A percentile compares a stretch with the other conserved stretches of the same genome.
phyloP scores from a whole-genome alignment of 345 rosid species.

The Moringa oleifera region DNA sequence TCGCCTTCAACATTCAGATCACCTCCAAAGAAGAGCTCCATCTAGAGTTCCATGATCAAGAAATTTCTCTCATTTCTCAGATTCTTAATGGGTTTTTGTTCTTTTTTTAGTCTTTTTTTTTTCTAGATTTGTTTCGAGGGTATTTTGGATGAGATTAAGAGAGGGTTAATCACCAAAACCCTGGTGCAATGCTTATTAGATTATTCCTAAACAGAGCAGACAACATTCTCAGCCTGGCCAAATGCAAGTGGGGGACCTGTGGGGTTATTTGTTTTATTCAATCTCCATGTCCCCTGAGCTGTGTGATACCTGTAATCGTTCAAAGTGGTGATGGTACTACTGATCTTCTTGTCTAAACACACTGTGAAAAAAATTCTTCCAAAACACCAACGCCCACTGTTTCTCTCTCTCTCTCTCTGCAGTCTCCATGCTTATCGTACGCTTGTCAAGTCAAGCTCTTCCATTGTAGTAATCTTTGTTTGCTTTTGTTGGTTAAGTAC shows the following conservation, averaged over 20 bases:
- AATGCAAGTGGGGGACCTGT: constrained; percentile 29
- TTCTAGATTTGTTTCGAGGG: constrained; percentile 3
- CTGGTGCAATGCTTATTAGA: neutral
- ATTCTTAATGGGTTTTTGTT: neutral
- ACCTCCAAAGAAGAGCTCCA: constrained; percentile 17
- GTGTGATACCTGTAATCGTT: constrained; percentile 37
- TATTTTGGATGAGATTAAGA: neutral
- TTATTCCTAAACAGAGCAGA: constrained; percentile 11
- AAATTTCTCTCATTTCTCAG: no score
- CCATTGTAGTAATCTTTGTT: neutral
- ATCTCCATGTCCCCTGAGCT: constrained; percentile 40
- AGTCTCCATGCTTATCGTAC: no score
- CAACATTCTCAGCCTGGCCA: constrained; percentile 21
- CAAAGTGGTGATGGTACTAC: constrained; percentile 21
- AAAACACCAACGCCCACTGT: no score
- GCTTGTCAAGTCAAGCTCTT: no score
- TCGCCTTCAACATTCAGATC: constrained; percentile 33
- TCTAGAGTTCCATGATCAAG: constrained; percentile 17
- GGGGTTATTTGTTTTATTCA: constrained; percentile 33
- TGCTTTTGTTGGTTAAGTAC: neutral
- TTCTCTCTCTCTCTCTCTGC: no score
- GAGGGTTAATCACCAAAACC: constrained; percentile 1
- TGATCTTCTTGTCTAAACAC: constrained; percentile 18
- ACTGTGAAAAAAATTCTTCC: constrained; percentile 15
- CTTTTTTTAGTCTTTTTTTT: neutral